Evolutionary conservation across 495 filamentous ascomycete genomes (phyloP).

Genomic region (Lasiosphaeria hispida): DNA sequence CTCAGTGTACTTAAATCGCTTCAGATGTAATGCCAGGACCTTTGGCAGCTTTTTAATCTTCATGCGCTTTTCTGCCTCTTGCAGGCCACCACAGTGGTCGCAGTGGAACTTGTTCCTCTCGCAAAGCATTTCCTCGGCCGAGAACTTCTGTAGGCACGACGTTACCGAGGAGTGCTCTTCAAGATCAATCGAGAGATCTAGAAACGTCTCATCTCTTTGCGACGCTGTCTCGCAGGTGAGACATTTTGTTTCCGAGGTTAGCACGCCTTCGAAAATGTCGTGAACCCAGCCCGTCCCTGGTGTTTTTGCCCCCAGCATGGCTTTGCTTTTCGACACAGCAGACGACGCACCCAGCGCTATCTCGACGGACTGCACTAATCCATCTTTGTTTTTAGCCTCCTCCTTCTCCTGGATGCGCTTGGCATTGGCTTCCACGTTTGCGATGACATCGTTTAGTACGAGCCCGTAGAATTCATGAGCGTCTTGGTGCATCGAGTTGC

Average conservation of each 20-base stretch:
- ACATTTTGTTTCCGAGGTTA: constrained; percentile 96
- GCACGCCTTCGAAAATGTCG: constrained; percentile 89
- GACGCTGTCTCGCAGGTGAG: constrained; percentile 95
- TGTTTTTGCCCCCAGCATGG: constrained; percentile 32
- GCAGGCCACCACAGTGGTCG: constrained; percentile 92
- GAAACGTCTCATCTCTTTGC: constrained; percentile 89
- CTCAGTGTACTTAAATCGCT: constrained; percentile 97
- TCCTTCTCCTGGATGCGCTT: constrained; percentile 54
- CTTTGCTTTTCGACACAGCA: constrained; percentile 41
- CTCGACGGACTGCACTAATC: constrained; percentile 39
- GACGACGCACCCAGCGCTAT: constrained; percentile 44
- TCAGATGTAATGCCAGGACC: constrained; percentile 88
- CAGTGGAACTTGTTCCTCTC: constrained; percentile 99
- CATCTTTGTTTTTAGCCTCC: constrained; percentile 34
- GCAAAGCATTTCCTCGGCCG: constrained; percentile 97
- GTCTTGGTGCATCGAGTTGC: constrained; percentile 95
- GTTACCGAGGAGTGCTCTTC: constrained; percentile 96
- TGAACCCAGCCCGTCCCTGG: constrained; percentile 86
- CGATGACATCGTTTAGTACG: constrained; percentile 92
- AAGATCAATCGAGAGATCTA: constrained; percentile 94
- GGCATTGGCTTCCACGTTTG: constrained; percentile 83
- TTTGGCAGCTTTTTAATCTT: constrained; percentile 95
- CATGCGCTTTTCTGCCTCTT: constrained; percentile 98
- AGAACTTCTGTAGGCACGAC: constrained; percentile 91
- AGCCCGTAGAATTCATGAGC: constrained; percentile 96